Base-by-base conservation (phyloP, 164 flowering plant species). In the Malania oleifera region DNA sequence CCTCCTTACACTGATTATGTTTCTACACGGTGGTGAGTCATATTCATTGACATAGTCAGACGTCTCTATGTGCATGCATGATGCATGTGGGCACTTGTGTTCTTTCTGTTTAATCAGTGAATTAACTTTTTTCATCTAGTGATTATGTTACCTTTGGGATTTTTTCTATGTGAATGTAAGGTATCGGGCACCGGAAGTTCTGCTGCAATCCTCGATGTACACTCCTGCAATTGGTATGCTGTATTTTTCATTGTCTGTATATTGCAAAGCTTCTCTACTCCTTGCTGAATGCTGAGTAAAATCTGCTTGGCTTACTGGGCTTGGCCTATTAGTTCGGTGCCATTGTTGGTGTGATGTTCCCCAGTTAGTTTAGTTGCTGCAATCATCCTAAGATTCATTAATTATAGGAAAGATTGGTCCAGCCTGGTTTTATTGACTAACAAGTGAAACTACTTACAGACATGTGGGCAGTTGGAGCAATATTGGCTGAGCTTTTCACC, bases 141-240 rank as follows among this genome's bases (percentile, higher is more conserved):
- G 1, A 38, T 22, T 9, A 23, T 37, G 23, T 12, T 20, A 17
- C 6, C 34, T 48, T 29, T 66, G 34, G 35, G 5, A 26, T 38
- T 35, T 22, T 34, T n/a, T 27, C 7, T 11, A 26, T 22, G 23
- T 51, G 20, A 67, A 35, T 70, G 31, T 54, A 51, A 87, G 97
- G 97, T 88, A 91, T 54, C 91, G 98, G 56, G 98, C 98, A n/a
- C 98, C 98, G 28, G 98, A 91, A 75, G 98, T 91, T 20, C 57
- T 91, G 72, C 71, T 91, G 66, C 96, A 83, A 68, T 83, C 85
- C 29, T 72, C 84, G 44, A 52, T 67, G 15, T 91, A 91, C 59
- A 83, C 84, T 44, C 86, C 96, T 71, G 91, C 98, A 34, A 80
- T 91, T 54, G 98, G 93, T 88, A 78, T 50, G 67, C 51, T 22